Conservation (phyloP, 2,329 filamentous ascomycete genomes). For the Ciborinia camelliae region DNA sequence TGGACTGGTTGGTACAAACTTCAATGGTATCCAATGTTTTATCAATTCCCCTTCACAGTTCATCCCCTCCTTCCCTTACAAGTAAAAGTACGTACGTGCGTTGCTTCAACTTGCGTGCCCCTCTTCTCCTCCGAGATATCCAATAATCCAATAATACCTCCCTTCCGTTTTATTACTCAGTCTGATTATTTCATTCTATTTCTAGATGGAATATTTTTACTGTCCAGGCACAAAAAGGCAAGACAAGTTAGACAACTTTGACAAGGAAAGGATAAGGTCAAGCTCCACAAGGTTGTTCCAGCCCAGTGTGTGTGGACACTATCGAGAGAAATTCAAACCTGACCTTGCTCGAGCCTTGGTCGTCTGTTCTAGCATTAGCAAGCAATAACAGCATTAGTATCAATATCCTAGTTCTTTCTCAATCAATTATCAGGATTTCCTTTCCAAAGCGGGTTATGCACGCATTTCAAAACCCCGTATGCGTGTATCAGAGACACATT, state of each 20-base stretch:
- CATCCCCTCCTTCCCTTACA: not conserved
- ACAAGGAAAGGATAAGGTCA: not conserved
- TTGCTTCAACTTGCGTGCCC: not conserved
- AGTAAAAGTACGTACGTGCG: not conserved
- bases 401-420: not conserved
- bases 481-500: constrained; percentile 7
- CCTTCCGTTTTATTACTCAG: not conserved
- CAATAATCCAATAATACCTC: too few species aligned
- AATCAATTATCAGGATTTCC: constrained; percentile 1
- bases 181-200: not conserved
- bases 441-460: not conserved
- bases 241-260: too few species aligned
- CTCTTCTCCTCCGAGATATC: not conserved
- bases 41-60: too few species aligned
- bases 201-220: not conserved
- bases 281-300: not conserved
- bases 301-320: not conserved
- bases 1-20: too few species aligned
- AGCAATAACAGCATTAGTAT: not conserved
- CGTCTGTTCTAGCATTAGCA: not conserved
- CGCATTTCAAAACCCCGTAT: not conserved
- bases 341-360: not conserved
- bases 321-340: not conserved
- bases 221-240: not conserved
- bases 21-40: not conserved